phyloP scores from a whole-genome alignment of 2,329 filamentous ascomycete species.

The Fusarium sp. region DNA sequence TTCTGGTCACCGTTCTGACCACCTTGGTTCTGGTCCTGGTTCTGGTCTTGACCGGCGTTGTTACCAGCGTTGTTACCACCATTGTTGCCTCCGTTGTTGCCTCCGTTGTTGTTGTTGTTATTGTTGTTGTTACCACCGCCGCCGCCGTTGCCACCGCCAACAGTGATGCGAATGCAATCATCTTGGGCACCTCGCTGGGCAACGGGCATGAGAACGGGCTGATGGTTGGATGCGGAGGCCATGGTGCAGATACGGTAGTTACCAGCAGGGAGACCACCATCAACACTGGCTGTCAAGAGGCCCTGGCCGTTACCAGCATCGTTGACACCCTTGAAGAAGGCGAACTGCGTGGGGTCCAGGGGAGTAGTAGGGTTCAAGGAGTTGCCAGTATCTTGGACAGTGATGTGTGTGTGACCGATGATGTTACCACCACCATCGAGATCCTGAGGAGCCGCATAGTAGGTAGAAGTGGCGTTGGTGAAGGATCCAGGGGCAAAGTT shows the following conservation, averaged over 20 bases:
- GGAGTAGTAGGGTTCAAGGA: constrained; percentile 63
- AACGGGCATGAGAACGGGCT: constrained; percentile 74
- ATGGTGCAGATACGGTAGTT: constrained; percentile 76
- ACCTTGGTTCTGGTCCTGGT: constrained; percentile 6
- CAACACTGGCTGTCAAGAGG: constrained; percentile 64
- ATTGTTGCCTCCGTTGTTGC: constrained; percentile 30
- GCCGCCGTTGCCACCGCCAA: constrained; percentile 48
- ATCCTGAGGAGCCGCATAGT: constrained; percentile 70
- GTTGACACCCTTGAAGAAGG: constrained; percentile 77
- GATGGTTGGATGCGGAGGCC: constrained; percentile 72
- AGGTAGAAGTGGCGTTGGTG: constrained; percentile 70
- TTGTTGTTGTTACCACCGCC: constrained; percentile 31
- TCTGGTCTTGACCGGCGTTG: constrained; percentile 9
- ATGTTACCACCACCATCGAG: constrained; percentile 61
- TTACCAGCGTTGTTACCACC: constrained; percentile 26
- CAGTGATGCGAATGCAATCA: constrained; percentile 72
- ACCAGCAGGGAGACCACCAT: constrained; percentile 69
- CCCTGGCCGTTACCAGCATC: constrained; percentile 69
- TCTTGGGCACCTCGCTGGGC: constrained; percentile 76
- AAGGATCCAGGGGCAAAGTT: constrained; percentile 70
- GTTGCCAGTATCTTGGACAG: constrained; percentile 67
- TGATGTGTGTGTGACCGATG: constrained; percentile 71
- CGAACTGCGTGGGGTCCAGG: constrained; percentile 65
- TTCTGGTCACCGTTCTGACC: not conserved
- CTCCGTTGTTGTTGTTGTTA: constrained; percentile 19